phyloP scores from a whole-genome alignment of 176 grass and related monocot species.

The Eragrostis curvula region DNA sequence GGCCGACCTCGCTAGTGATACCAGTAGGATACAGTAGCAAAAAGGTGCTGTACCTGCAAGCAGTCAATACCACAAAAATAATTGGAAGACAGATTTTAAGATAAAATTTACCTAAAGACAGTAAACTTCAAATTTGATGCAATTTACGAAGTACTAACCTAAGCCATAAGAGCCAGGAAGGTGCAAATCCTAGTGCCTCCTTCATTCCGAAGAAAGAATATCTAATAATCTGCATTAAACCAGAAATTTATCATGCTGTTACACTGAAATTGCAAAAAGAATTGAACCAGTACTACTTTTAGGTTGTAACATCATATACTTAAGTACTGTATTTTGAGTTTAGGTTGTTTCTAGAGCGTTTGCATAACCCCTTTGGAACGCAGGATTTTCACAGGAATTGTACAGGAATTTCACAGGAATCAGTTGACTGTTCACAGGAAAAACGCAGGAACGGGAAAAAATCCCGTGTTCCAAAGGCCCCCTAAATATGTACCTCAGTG shows the following conservation, averaged over 20 bases:
- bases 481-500: slow-evolving; percentile 67
- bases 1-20: slow-evolving; percentile 49
- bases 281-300: neutral
- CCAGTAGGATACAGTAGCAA: slow-evolving; percentile 60
- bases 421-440: no score
- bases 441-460: no score
- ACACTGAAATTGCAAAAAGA: neutral
- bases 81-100: neutral
- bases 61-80: neutral
- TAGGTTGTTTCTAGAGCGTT: neutral
- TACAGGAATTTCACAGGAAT: no score
- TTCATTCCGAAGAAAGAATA: slow-evolving; percentile 97
- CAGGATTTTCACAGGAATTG: no score
- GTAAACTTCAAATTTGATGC: neutral
- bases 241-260: neutral
- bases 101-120: neutral
- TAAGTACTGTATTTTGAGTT: neutral
- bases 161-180: slow-evolving; percentile 91
- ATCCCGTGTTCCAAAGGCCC: no score
- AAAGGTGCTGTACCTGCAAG: slow-evolving; percentile 54
- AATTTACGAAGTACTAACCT: slow-evolving; percentile 47
- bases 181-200: slow-evolving; percentile 74
- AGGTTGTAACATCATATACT: neutral
- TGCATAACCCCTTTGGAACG: no score
- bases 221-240: slow-evolving; percentile 69